Conservation (phyloP, 768 basidiomycete genomes). For the Phylloporus sp. region DNA sequence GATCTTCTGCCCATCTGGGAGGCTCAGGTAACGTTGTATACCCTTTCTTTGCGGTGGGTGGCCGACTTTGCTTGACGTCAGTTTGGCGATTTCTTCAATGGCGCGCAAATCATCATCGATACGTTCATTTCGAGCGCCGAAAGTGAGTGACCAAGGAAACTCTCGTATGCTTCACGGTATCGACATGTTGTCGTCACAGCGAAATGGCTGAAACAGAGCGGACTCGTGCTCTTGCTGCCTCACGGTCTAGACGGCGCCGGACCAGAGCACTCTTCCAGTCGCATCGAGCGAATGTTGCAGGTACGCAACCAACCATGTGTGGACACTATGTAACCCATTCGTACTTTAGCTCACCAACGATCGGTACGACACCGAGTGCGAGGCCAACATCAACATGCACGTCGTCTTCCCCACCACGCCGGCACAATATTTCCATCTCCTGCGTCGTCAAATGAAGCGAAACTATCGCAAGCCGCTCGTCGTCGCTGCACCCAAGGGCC, state of each 20-base stretch:
- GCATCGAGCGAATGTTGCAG: constrained; percentile 89
- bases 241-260: constrained; percentile 92
- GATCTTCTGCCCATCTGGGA: constrained; percentile 86
- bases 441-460: constrained; percentile 79
- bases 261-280: constrained; percentile 87
- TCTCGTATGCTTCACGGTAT: background rate
- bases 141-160: constrained; percentile 43
- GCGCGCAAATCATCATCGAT: constrained; percentile 83
- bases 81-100: constrained; percentile 94
- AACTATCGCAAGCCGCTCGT: constrained; percentile 86
- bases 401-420: constrained; percentile 84
- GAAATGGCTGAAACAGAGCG: constrained; percentile 93
- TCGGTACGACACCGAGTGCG: constrained; percentile 33
- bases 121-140: constrained; percentile 83
- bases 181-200: constrained; percentile 38
- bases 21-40: constrained; percentile 54
- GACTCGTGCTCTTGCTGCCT: constrained; percentile 77
- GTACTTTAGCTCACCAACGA: constrained; percentile 69
- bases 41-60: background rate
- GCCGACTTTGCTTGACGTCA: constrained; percentile 20
- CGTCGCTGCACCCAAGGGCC: constrained; percentile 79
- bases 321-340: too few relatives aligned
- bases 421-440: constrained; percentile 88
- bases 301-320: constrained; percentile 33
- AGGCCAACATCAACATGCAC: constrained; percentile 71